phyloP scores from a whole-genome alignment of 2,329 filamentous ascomycete species.

The Passalora sequoiae region DNA sequence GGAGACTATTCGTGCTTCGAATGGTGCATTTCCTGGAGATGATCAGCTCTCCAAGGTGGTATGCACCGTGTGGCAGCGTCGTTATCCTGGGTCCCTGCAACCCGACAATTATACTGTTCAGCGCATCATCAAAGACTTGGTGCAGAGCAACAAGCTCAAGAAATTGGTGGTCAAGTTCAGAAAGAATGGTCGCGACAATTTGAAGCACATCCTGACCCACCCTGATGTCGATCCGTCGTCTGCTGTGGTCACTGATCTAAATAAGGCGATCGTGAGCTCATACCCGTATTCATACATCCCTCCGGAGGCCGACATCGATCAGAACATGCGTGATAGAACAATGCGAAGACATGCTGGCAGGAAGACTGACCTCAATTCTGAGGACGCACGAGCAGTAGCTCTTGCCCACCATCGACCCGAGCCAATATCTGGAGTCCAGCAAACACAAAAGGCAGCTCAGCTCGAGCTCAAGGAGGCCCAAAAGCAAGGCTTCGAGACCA shows the following conservation, averaged over 20 bases:
- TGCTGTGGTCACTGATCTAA: conserved; percentile 45
- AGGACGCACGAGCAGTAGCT: no score
- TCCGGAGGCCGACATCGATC: conserved; percentile 37
- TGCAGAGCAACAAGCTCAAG: conserved; percentile 48
- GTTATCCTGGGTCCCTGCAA: conserved; percentile 30
- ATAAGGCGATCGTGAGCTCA: conserved; percentile 46
- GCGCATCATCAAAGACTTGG: conserved; percentile 46
- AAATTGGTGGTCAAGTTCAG: conserved; percentile 51
- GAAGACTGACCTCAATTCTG: no score
- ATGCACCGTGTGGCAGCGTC: conserved; percentile 48
- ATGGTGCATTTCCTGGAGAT: conserved; percentile 53
- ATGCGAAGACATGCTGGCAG: no score
- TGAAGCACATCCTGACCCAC: conserved; percentile 48
- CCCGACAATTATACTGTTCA: conserved; percentile 52
- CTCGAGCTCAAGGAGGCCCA: conserved; percentile 1
- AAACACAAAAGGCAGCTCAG: neutral
- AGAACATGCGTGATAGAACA: conserved; percentile 15
- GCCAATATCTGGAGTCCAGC: conserved; percentile 3
- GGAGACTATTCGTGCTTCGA: conserved; percentile 50
- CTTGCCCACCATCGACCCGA: no score
- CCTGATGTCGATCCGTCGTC: conserved; percentile 43
- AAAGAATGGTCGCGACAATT: conserved; percentile 44
- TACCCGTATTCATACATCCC: conserved; percentile 45
- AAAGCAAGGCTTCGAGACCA: neutral
- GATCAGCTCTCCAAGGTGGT: conserved; percentile 54